A percentile compares a stretch with the other conserved stretches of the same genome.
phyloP scores from a whole-genome alignment of 331 rosid species.

The Arachis monticola region DNA sequence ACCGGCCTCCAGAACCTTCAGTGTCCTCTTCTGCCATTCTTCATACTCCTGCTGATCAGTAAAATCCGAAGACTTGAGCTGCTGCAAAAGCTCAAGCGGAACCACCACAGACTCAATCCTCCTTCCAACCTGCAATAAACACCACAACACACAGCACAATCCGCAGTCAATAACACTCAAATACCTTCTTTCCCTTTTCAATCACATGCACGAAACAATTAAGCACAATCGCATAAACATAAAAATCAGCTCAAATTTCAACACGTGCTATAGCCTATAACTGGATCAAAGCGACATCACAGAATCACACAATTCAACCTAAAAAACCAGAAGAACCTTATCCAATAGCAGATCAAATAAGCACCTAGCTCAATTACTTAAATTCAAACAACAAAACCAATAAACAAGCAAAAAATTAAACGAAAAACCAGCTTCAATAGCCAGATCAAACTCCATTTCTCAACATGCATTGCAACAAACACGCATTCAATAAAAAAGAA shows the following conservation, averaged over 20 bases:
- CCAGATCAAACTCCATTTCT: conserved; percentile 39
- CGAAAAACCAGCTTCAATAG: conserved; percentile 16
- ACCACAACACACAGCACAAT: conserved; percentile 31
- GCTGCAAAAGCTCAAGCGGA: conserved; percentile 92
- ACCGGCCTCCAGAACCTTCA: conserved; percentile 85
- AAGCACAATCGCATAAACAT: neutral
- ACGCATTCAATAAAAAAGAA: conserved; percentile 3
- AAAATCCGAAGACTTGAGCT: conserved; percentile 83
- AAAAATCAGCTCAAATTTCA: neutral
- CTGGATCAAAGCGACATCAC: conserved; percentile 29
- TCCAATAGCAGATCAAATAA: conserved; percentile 37
- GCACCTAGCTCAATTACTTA: neutral
- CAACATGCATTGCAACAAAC: conserved; percentile 29
- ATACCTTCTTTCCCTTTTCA: neutral
- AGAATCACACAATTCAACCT: neutral
- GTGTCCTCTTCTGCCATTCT: conserved; percentile 87
- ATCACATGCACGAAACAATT: neutral
- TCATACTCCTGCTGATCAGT: conserved; percentile 73
- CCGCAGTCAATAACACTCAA: conserved; percentile 26
- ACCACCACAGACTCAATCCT: conserved; percentile 81
- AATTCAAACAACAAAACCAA: neutral
- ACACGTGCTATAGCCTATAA: conserved; percentile 8
- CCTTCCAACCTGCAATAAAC: conserved; percentile 73
- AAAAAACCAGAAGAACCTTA: conserved; percentile 19
- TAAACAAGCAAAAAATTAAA: neutral